Evolutionary conservation across 306 rosid species (phyloP).

Genomic region (Mimosa bimucronata): DNA sequence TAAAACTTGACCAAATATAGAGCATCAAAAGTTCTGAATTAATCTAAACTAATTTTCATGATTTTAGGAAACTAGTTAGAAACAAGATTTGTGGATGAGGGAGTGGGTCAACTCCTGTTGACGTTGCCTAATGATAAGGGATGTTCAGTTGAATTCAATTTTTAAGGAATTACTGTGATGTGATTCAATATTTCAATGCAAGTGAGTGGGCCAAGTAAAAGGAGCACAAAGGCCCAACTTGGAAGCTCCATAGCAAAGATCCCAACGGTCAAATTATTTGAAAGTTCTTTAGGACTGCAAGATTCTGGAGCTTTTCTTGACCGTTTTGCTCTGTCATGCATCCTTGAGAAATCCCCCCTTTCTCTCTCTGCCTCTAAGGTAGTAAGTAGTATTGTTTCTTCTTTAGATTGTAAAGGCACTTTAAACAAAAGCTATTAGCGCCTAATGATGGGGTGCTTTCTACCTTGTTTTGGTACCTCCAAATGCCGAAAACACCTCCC

Average conservation of each 20-base stretch:
- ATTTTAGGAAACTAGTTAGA: neutral
- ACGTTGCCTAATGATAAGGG: too few relatives aligned
- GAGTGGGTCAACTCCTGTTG: neutral
- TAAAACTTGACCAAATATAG: too few relatives aligned
- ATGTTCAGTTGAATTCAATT: too few relatives aligned
- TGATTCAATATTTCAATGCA: too few relatives aligned
- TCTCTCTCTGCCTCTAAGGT: too few relatives aligned
- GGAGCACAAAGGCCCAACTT: constrained; percentile 32
- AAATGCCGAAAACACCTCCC: constrained; percentile 42
- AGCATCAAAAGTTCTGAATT: too few relatives aligned
- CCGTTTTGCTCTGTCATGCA: too few relatives aligned
- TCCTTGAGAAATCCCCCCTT: too few relatives aligned
- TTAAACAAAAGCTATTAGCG: constrained; percentile 32
- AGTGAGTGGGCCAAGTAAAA: neutral
- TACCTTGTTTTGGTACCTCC: constrained; percentile 46
- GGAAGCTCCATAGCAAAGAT: neutral
- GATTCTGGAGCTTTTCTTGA: constrained; percentile 31
- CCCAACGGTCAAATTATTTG: constrained; percentile 60
- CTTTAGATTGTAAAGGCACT: constrained; percentile 38
- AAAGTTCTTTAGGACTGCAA: neutral
- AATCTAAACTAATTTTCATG: too few relatives aligned
- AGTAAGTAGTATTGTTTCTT: neutral
- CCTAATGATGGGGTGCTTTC: constrained; percentile 67
- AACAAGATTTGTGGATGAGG: too few relatives aligned
- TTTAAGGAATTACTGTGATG: too few relatives aligned